Evolutionary conservation across 2,329 filamentous ascomycete species (phyloP), one percentile per base, ranked within the genome.

Genomic region (Xylariales sp.): DNA sequence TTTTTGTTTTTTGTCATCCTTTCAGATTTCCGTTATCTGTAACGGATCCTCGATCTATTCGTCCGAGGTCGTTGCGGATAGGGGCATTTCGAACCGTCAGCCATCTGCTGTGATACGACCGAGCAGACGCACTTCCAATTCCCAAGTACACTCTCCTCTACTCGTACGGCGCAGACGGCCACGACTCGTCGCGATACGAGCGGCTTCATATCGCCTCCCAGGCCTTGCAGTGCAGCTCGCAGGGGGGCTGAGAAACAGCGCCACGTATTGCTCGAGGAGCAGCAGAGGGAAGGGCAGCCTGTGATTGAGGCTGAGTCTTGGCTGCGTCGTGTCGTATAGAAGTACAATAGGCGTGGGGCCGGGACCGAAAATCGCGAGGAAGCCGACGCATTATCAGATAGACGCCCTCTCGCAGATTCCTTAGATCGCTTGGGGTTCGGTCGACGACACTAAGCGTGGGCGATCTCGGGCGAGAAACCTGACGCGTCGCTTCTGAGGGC

Each of bases 131-230:
- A 39, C 39, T 18, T 34, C 43, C 23, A 32, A 23, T 23, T 28
- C 30, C n/a, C 12, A 23, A 18, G 39, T 39, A 39, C 1, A 1
- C 39, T n/a, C 3, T 45, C 3, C 18, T 45, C 23, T 50, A 28
- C 48, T 50, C 16, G 7, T 56, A 45, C 46, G 5, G 34, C 23
- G 28, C 18, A 18, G 14, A 49, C 53, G 50, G 14, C 54, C 45
- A 61, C 64, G 41, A 64, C 59, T 56, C 64, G 54, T 58, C 50
- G 23, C 60, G 52, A 62, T 69, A 62, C 64, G 64, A 67, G 59
- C 63, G 18, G 54, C 45, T 45, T 66, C 32, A n/a, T 50, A 34
- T 46, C 16, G 28, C 54, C 14, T 30, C n/a, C 7, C 54, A 55
- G 41, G 6, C 18, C 32, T 12, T 41, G 54, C 34, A 43, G 53